Conservation (phyloP, 805 yeast species). For the Cyberlindnera lachancei region DNA sequence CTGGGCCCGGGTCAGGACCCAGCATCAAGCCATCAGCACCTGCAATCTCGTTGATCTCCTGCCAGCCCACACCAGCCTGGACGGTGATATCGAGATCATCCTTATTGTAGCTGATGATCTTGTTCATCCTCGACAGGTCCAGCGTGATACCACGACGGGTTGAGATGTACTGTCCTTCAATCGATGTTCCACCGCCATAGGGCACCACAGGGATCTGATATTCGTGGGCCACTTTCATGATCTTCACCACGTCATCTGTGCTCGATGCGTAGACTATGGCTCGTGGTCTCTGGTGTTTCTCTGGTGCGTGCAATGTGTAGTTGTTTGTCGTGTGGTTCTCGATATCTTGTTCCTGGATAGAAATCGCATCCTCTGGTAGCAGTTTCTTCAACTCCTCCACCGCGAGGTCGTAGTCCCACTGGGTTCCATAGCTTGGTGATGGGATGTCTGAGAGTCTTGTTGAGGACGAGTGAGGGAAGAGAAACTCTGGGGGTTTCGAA, state of each 20-base stretch:
- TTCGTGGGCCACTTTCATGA: conserved; percentile 48
- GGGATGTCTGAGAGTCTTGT: conserved; percentile 17
- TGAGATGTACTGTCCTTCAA: conserved; percentile 61
- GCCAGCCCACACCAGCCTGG: conserved; percentile 78
- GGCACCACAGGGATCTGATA: conserved; percentile 55
- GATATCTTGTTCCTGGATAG: conserved; percentile 25
- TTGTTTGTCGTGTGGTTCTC: conserved; percentile 40
- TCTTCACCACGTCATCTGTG: conserved; percentile 48
- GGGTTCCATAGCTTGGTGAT: conserved; percentile 20
- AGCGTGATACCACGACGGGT: conserved; percentile 50
- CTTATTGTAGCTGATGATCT: conserved; percentile 46
- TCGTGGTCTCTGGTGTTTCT: conserved; percentile 30
- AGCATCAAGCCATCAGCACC: conserved; percentile 44
- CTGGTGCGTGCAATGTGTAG: conserved; percentile 42
- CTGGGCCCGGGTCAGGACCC: conserved; percentile 77
- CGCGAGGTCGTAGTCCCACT: conserved; percentile 22
- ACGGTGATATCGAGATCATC: conserved; percentile 65
- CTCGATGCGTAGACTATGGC: conserved; percentile 44
- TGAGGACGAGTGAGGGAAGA: conserved; percentile 23
- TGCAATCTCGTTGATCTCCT: conserved; percentile 48
- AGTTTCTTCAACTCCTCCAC: conserved; percentile 21
- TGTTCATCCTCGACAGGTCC: conserved; percentile 56
- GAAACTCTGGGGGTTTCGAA: conserved; percentile 19
- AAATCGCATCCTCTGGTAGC: conserved; percentile 28
- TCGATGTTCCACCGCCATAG: conserved; percentile 55